These are phyloP conservation scores for Sarcodon sp. DNA, from an alignment of 768 basidiomycete genomes.

Conservation along the genomic window DNA sequence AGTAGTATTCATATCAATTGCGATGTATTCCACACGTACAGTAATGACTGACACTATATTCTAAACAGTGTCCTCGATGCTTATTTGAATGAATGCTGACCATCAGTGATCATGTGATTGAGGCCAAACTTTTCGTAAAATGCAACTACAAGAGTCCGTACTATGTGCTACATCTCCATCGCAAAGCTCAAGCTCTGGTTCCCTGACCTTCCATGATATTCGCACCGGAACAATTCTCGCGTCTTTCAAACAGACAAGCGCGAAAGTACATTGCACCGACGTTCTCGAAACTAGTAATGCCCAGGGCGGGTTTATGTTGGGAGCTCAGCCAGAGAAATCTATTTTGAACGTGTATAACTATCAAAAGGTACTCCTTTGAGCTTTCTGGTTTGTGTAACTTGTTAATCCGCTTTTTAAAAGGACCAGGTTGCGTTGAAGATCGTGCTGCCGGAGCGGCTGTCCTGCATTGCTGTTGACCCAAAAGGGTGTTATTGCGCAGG, in stretches of 20 bases:
- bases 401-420: conserved; percentile 26
- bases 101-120: not conserved
- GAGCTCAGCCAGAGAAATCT: conserved; percentile 81
- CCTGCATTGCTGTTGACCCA: conserved; percentile 65
- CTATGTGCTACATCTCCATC: conserved; percentile 49
- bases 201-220: conserved; percentile 71
- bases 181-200: conserved; percentile 37
- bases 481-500: conserved; percentile 73
- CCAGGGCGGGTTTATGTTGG: conserved; percentile 74
- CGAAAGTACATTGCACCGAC: conserved; percentile 52
- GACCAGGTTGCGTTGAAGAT: conserved; percentile 84
- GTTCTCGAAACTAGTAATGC: conserved; percentile 54
- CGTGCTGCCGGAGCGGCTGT: conserved; percentile 81
- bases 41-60: no score
- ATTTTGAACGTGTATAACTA: conserved; percentile 86
- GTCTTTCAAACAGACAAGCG: conserved; percentile 82
- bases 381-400: not conserved
- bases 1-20: no score
- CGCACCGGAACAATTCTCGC: conserved; percentile 61
- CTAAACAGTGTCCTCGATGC: no score
- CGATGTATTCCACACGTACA: no score
- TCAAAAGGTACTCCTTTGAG: conserved; percentile 56
- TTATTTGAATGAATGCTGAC: no score
- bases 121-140: conserved; percentile 10
- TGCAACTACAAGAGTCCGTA: conserved; percentile 60